Base-by-base conservation (phyloP, 805 yeast species). In the Torulaspora gathmanii region DNA sequence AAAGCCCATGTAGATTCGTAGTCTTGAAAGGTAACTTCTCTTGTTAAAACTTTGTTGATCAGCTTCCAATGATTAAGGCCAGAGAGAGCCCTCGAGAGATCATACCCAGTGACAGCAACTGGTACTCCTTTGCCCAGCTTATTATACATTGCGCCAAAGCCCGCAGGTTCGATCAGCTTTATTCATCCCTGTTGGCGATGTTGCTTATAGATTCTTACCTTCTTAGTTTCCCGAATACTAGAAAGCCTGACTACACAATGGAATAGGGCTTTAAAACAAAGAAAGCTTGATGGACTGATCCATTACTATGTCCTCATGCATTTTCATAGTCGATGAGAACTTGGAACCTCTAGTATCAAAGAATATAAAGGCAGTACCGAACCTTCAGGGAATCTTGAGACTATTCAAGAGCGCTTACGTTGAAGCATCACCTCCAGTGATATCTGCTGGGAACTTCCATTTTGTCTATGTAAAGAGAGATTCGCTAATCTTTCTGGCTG, bases 1-100 rank as follows among this genome's bases (percentile, higher is more conserved):
- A 83, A 82, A 8, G 76, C 67, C 88, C 90, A 82, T 0, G 91
- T 81, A 33, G 73, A 73, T 47, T 79, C 80, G 57, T 75, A 85
- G 37, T 71, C 69, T 42, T 63, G 69, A 50, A 84, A 73, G 22
- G 59, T 63, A 52, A 70, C 70, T 15, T 69, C 59, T 26, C 73
- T 68, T 12, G 57, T 53, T 12, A 78, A 33, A n/a, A 37, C 45
- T 23, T 46, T 42, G 26, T 42, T 38, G 22, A 43, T 50, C 33
- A 51, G 19, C 6, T 37, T 47, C 72, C 73, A 69, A 0, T 54
- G 49, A 3, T 49, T 44, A 15, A 64, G 48, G 4, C 31, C 36
- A 22, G 17, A n/a, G 12, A 70, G 31, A 1, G 50, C 47, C 2
- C 40, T 25, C 2, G 48, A 23, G 3, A 72, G 30, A 19, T 64